Evolutionary conservation across 1,139 yeast species (phyloP).

Genomic region (Ogataea hybrid): DNA sequence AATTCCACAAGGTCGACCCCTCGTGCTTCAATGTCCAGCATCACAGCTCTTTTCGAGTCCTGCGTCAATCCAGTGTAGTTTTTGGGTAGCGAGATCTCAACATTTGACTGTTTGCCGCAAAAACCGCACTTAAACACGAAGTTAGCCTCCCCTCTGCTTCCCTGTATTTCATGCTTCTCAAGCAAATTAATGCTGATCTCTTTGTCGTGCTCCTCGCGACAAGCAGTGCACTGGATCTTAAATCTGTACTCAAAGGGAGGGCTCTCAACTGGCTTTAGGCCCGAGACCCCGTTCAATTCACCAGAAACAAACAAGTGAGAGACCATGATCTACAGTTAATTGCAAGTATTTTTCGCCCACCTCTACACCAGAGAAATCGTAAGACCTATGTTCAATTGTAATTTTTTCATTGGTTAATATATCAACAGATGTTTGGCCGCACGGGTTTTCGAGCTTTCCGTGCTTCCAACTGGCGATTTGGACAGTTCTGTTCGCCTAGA

Average conservation of each 20-base stretch:
- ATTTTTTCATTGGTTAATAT: slow-evolving; percentile 4
- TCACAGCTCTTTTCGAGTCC: slow-evolving; percentile 34
- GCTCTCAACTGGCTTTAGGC: slow-evolving; percentile 62
- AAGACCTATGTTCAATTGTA: not conserved
- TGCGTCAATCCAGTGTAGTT: slow-evolving; percentile 29
- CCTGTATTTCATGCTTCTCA: slow-evolving; percentile 55
- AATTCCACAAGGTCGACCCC: slow-evolving; percentile 77
- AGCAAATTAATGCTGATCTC: slow-evolving; percentile 71
- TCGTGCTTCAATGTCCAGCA: slow-evolving; percentile 78
- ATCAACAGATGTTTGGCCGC: slow-evolving; percentile 7
- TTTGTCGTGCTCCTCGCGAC: slow-evolving; percentile 77
- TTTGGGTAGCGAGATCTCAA: slow-evolving; percentile 25
- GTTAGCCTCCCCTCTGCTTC: slow-evolving; percentile 81
- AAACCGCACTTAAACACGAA: slow-evolving; percentile 75
- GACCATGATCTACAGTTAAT: slow-evolving; percentile 15
- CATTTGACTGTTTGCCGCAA: slow-evolving; percentile 38
- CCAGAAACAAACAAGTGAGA: slow-evolving; percentile 49
- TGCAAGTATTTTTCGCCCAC: not conserved
- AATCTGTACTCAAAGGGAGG: slow-evolving; percentile 75
- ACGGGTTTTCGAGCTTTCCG: slow-evolving; percentile 1
- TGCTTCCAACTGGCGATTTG: slow-evolving; percentile 1
- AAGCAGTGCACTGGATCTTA: slow-evolving; percentile 69
- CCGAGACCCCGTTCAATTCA: slow-evolving; percentile 61
- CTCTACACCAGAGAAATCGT: slow-evolving; percentile 1
- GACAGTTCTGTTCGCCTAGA: slow-evolving; percentile 6